Base-by-base conservation (phyloP, 2,329 filamentous ascomycete genomes). In the Fusarium nanum region DNA sequence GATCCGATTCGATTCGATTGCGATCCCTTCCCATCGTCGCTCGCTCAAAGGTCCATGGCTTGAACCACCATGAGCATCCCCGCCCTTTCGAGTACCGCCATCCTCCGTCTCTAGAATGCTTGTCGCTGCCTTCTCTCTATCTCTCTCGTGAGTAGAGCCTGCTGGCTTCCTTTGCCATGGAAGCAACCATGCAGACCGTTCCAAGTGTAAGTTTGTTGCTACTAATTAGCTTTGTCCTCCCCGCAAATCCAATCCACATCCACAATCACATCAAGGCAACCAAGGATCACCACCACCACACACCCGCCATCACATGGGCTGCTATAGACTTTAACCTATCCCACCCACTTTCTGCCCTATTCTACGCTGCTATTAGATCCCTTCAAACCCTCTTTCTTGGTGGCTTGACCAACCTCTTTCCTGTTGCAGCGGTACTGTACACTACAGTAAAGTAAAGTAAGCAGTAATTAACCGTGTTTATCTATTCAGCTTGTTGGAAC, bases 401-500 rank as follows among this genome's bases (percentile, higher is more conserved):
- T 65, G 67, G 67, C 69, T 73, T 60, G 48, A 50, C 59, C 57
- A 55, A 57, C 53, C 52, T 64, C 54, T 70, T 69, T 54, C 62
- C 69, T 57, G 49, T 65, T 71, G 65, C 65, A 68, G 71, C 66
- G 28, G 37, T 37, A 37, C 34, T 37, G 10, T 37, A 37, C 34
- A n/a, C 34, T n/a, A 7, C 18, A 37, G 34, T 37, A 37, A n/a
- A 37, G 34, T n/a, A 37, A 12, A 37, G 34, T 42, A 53, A 53
- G 23, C 49, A 57, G 50, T 64, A 49, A 62, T 71, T 75, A 58
- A 69, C 65, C 64, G 63, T 52, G 56, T 66, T 65, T 63, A 63
- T 66, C 58, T 68, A 48, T 55, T 56, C 64, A 89, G 87, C 86
- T 89, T 74, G 85, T 89, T 80, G 87, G 87, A 79, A 85, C 87